Percentiles rank a stretch among this genome's conserved stretches.
Conservation (phyloP, 495 filamentous ascomycete genomes). For the Lasiosphaeria miniovina region DNA sequence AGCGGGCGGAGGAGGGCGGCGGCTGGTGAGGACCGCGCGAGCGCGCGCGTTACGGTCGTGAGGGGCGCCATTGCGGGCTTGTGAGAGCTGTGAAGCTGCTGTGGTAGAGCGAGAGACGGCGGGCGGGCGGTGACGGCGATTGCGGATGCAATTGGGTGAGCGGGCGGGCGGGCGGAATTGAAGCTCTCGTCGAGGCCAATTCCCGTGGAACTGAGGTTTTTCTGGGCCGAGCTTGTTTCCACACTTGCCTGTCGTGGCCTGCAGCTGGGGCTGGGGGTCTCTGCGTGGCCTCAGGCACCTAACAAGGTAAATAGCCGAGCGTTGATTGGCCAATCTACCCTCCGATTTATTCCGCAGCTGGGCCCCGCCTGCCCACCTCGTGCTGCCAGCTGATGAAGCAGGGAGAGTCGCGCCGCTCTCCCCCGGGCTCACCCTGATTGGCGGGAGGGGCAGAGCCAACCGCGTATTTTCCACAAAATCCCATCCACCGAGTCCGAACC, state of each 20-base stretch:
- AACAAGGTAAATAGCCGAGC: conserved; percentile 14
- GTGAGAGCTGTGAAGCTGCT: conserved; percentile 10
- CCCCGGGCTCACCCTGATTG: no score
- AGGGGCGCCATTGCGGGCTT: conserved; percentile 44
- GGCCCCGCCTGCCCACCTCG: background rate
- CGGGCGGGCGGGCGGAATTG: conserved; percentile 6
- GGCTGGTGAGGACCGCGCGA: conserved; percentile 36
- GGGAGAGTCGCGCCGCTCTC: background rate
- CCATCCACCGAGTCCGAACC: conserved; percentile 1
- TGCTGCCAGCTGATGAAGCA: background rate
- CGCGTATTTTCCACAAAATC: no score
- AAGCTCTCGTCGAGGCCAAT: conserved; percentile 20
- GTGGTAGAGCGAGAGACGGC: conserved; percentile 3
- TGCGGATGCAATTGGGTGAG: conserved; percentile 37
- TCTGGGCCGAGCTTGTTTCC: conserved; percentile 41
- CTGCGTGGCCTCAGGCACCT: conserved; percentile 31
- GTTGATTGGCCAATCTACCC: conserved; percentile 25
- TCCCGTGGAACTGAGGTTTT: conserved; percentile 46
- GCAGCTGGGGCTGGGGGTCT: conserved; percentile 13
- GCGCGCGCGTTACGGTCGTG: conserved; percentile 44
- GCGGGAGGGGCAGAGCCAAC: no score
- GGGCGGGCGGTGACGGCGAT: conserved; percentile 3
- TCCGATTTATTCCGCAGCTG: conserved; percentile 27
- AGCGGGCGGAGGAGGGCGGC: conserved; percentile 29
- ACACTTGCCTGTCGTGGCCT: conserved; percentile 25